Percentiles rank a stretch among this genome's conserved stretches.
Evolutionary conservation across 1,284 basidiomycete species (phyloP).

Genomic region (Tranzscheliella williamsii): DNA sequence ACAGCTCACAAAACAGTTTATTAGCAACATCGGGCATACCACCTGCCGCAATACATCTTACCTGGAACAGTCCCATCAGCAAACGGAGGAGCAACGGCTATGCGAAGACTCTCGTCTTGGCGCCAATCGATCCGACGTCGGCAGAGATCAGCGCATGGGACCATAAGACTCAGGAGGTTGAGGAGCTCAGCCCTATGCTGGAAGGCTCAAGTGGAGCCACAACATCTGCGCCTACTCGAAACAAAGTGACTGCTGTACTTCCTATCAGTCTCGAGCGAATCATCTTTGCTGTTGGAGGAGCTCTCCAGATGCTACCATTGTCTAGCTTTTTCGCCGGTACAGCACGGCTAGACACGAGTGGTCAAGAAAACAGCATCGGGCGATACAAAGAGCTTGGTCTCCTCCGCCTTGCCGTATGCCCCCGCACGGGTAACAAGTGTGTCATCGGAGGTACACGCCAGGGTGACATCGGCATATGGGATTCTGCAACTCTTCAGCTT

Average conservation of each 20-base stretch:
- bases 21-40: neutral
- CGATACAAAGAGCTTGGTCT: conserved; percentile 13
- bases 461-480: conserved; percentile 63
- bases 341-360: neutral
- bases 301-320: neutral
- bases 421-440: conserved; percentile 25
- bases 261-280: conserved; percentile 36
- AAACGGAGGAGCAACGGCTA: too few relatives aligned
- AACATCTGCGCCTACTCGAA: too few relatives aligned
- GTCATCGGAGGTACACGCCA: conserved; percentile 41
- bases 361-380: conserved; percentile 8
- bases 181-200: neutral
- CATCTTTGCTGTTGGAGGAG: conserved; percentile 1
- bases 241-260: conserved; percentile 12
- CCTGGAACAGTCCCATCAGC: neutral
- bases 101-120: neutral
- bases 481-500: conserved; percentile 64
- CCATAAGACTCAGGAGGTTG: neutral
- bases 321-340: neutral
- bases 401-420: conserved; percentile 24
- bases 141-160: neutral
- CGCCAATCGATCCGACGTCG: too few relatives aligned
- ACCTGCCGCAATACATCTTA: neutral
- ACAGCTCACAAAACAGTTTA: neutral
- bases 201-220: neutral